Evolutionary conservation across 2,329 filamentous ascomycete species (phyloP).

Genomic region (Penicillium occitanis): DNA sequence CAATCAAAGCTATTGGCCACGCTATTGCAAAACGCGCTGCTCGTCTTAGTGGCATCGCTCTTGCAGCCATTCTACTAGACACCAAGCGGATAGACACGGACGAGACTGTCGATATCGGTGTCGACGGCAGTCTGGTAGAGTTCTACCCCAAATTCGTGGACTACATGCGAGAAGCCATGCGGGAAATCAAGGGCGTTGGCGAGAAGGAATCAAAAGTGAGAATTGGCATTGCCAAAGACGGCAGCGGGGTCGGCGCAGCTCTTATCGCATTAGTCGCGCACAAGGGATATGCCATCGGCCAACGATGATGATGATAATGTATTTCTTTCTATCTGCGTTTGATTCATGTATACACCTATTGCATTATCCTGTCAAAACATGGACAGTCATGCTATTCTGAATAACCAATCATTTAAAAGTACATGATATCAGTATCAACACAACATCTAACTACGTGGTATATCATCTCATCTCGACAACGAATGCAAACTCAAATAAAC

Average conservation of each 20-base stretch:
- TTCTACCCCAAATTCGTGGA: slow-evolving; percentile 92
- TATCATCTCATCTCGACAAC: slow-evolving; percentile 8
- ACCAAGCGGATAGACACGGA: slow-evolving; percentile 69
- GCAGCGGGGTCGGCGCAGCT: slow-evolving; percentile 90
- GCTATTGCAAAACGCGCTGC: slow-evolving; percentile 88
- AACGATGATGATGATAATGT: slow-evolving; percentile 13
- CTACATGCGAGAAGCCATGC: slow-evolving; percentile 79
- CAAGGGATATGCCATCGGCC: slow-evolving; percentile 24
- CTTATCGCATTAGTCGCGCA: slow-evolving; percentile 90
- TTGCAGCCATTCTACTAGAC: slow-evolving; percentile 79
- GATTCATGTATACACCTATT: slow-evolving; percentile 6
- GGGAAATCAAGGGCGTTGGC: slow-evolving; percentile 75
- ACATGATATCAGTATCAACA: not conserved
- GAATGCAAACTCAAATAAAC: slow-evolving; percentile 68
- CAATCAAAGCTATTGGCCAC: slow-evolving; percentile 77
- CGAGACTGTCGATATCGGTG: slow-evolving; percentile 83
- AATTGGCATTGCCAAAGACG: slow-evolving; percentile 96
- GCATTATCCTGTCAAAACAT: slow-evolving; percentile 2
- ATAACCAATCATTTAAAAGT: not conserved
- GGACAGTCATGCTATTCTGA: not conserved
- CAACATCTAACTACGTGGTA: too few relatives aligned
- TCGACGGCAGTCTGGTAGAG: slow-evolving; percentile 91
- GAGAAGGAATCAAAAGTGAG: slow-evolving; percentile 79
- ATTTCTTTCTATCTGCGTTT: not conserved
- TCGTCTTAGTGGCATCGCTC: slow-evolving; percentile 80